A percentile compares a stretch with the other conserved stretches of the same genome.
These are phyloP conservation scores for Boletus rex-veris DNA, from an alignment of 768 basidiomycete species.

Conservation along the genomic window DNA sequence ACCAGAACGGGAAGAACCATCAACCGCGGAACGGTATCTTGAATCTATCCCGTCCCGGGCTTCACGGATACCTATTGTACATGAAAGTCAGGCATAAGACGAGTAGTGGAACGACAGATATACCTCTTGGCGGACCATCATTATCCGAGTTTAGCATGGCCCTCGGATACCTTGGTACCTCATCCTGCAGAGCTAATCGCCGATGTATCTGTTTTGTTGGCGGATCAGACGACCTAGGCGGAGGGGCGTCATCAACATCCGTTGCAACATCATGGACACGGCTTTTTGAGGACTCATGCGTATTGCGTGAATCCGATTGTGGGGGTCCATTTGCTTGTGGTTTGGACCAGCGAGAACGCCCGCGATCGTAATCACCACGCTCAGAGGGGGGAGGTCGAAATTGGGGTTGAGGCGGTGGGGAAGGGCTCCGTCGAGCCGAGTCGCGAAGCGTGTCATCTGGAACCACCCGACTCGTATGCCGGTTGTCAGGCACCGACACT, in stretches of 20 bases:
- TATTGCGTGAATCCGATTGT: conserved; percentile 13
- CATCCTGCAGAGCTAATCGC: conserved; percentile 24
- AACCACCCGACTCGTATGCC: neutral
- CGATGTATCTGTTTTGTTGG: conserved; percentile 13
- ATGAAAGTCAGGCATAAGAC: neutral
- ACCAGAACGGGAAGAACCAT: conserved; percentile 15
- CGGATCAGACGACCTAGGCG: conserved; percentile 19
- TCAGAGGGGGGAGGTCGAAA: conserved; percentile 2
- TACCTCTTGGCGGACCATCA: conserved; percentile 18
- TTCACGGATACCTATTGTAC: conserved; percentile 16
- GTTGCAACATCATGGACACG: conserved; percentile 22
- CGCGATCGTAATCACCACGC: conserved; percentile 14
- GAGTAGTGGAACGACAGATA: neutral
- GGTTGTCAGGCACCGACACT: conserved; percentile 8
- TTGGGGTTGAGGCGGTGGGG: conserved; percentile 9
- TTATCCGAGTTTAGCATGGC: conserved; percentile 33
- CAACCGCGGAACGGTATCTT: conserved; percentile 15
- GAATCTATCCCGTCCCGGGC: conserved; percentile 16
- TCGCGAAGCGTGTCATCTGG: conserved; percentile 6
- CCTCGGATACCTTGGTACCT: conserved; percentile 33
- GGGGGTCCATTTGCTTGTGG: conserved; percentile 6
- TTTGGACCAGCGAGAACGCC: conserved; percentile 16
- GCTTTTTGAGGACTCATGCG: conserved; percentile 17
- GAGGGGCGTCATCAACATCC: conserved; percentile 28
- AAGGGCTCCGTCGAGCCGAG: conserved; percentile 12